Evolutionary conservation across 2,329 filamentous ascomycete genomes (phyloP), one percentile per base, ranked within the genome.

Genomic region (Shiraia bambusicola): DNA sequence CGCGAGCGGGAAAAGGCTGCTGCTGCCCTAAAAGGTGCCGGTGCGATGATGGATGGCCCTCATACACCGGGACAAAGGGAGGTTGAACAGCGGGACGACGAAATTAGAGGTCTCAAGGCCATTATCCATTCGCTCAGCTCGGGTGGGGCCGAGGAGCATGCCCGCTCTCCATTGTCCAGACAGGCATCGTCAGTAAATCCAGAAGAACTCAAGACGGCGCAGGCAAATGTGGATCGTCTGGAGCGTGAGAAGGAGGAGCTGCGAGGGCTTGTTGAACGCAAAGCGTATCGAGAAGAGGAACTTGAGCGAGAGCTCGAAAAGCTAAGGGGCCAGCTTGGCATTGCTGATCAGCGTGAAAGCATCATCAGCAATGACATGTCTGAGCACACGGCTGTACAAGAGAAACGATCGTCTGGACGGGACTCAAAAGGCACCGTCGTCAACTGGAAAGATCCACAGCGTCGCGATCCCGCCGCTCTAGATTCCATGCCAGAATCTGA

Each of bases 81-180:
- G 50, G 71, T 97, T 22, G 90, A 94, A 64, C 87, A 95, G 63
- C 93, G 94, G 65, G 92, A 98, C 60, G 93, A 98, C 58, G 93
- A 98, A 73, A 97, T 98, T 61, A 82, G 92, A 49, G 93, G 93
- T 33, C 79, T 98, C 52, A 98, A 97, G 70, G 92, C 93, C 30
- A 97, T 98, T 63, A 97, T 98, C 47, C 92, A 97, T 70, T 95
- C 89, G 13, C 77, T 98, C 27, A 95, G 90, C 66, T 80, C 89
- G 47, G 88, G 88, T 54, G 55, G 47, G 19, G 80, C 84, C 9
- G 73, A 65, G 19, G 63, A 67, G 14, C 61, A 61, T 26, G 49
- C 48, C 3, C 61, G 59, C 28, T 64, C 56, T 29, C 66, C 61
- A 25, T 54, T 58, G 34, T 57, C 66, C 29, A 63, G 59, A 33